Conservation (phyloP, 768 basidiomycete species). For the Melanogaster broomeanus region DNA sequence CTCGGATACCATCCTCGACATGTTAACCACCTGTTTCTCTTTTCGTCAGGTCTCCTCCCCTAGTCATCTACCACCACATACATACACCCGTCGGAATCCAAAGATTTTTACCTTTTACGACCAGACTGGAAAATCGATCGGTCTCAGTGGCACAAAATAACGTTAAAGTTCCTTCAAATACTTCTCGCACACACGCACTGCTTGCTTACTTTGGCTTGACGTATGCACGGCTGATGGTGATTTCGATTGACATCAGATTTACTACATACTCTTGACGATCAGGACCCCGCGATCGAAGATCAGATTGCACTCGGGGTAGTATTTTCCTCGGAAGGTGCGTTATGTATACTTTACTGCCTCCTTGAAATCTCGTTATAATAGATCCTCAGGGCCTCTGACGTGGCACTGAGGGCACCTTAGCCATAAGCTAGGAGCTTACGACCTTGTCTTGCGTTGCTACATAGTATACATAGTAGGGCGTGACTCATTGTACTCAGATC, state of each 20-base stretch:
- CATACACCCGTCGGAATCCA: background rate
- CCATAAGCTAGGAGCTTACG: background rate
- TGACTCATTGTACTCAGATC: background rate
- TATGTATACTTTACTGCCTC: background rate
- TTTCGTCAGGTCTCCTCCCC: too few relatives aligned
- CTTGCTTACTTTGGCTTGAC: too few relatives aligned
- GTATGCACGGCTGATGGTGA: too few relatives aligned
- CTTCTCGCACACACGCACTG: background rate
- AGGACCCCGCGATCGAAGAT: slow-evolving; percentile 33
- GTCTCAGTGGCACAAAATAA: background rate
- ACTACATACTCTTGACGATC: slow-evolving; percentile 23
- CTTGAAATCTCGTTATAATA: background rate
- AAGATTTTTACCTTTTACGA: too few relatives aligned
- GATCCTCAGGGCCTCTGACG: background rate
- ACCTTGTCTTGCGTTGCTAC: too few relatives aligned
- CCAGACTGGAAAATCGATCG: background rate
- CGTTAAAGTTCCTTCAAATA: background rate
- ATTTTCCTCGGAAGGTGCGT: background rate
- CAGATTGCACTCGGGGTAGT: slow-evolving; percentile 18
- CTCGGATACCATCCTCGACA: background rate
- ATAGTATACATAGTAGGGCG: too few relatives aligned
- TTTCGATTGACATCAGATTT: background rate
- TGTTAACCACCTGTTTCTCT: background rate
- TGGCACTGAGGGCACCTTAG: background rate
- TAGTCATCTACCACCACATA: too few relatives aligned